Conservation (phyloP, 2,329 filamentous ascomycete species). For the Fusarium transvaalense region DNA sequence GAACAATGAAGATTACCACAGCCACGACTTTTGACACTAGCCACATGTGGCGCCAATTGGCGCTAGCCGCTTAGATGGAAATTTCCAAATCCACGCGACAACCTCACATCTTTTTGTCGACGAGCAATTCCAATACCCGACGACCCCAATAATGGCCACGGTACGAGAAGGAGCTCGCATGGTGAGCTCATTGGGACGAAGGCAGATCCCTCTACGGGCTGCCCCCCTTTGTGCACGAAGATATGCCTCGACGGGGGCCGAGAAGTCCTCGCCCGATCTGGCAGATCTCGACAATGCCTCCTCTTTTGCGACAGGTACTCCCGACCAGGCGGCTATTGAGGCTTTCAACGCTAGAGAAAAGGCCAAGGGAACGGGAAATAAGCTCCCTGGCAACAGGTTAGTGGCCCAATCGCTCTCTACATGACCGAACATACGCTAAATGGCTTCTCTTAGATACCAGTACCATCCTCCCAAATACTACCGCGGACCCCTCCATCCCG, state of each 20-base stretch:
- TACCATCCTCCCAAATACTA: conserved; percentile 95
- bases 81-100: conserved; percentile 51
- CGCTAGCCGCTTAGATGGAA: conserved; percentile 49
- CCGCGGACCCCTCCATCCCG: conserved; percentile 90
- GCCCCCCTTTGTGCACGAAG: conserved; percentile 51
- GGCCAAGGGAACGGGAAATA: conserved; percentile 51
- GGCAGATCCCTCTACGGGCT: conserved; percentile 46
- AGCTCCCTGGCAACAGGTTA: conserved; percentile 63
- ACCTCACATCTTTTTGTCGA: conserved; percentile 42
- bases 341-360: conserved; percentile 58
- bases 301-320: conserved; percentile 59
- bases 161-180: conserved; percentile 57
- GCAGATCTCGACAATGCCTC: conserved; percentile 66
- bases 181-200: conserved; percentile 50
- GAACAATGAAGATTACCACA: not conserved
- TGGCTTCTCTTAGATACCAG: conserved; percentile 77
- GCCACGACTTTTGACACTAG: not conserved
- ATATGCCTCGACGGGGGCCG: conserved; percentile 62
- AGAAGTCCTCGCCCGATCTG: conserved; percentile 53
- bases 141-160: conserved; percentile 54
- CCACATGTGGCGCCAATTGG: conserved; percentile 40
- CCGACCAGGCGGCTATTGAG: conserved; percentile 55
- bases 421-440: conserved; percentile 16
- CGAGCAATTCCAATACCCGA: conserved; percentile 27
- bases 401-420: conserved; percentile 24